Conservation (phyloP, 306 rosid genomes). For the Cicer chorassanicum region DNA sequence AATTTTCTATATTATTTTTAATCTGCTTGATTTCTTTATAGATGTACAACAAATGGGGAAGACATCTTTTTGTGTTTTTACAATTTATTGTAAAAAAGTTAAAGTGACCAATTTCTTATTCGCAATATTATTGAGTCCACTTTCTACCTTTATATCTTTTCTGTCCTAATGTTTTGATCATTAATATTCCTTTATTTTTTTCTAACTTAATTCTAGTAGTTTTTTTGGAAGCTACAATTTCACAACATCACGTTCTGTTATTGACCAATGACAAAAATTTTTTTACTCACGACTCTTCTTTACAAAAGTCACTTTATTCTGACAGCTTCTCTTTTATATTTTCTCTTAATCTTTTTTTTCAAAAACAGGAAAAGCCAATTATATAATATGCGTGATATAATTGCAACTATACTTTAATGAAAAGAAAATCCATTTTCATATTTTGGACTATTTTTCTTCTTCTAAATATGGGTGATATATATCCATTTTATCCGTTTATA, state of each 20-base stretch:
- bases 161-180: background rate
- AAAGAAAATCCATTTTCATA: background rate
- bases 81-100: background rate
- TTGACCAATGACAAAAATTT: background rate
- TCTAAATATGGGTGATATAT: background rate
- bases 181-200: background rate
- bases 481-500: background rate
- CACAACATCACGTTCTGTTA: constrained; percentile 2
- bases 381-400: background rate
- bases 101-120: constrained; percentile 20
- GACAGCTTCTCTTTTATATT: no score
- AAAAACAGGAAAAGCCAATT: background rate
- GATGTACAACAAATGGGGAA: no score
- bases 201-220: background rate
- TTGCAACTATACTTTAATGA: background rate
- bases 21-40: no score
- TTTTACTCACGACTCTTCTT: background rate
- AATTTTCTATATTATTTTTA: no score
- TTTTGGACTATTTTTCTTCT: background rate
- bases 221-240: constrained; percentile 14
- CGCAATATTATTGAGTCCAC: constrained; percentile 10
- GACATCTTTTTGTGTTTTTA: no score
- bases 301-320: background rate
- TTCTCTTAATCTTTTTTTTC: background rate
- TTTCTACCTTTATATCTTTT: background rate